Evolutionary conservation across 495 filamentous ascomycete species (phyloP).

Genomic region (Lasiosphaeria ovina): DNA sequence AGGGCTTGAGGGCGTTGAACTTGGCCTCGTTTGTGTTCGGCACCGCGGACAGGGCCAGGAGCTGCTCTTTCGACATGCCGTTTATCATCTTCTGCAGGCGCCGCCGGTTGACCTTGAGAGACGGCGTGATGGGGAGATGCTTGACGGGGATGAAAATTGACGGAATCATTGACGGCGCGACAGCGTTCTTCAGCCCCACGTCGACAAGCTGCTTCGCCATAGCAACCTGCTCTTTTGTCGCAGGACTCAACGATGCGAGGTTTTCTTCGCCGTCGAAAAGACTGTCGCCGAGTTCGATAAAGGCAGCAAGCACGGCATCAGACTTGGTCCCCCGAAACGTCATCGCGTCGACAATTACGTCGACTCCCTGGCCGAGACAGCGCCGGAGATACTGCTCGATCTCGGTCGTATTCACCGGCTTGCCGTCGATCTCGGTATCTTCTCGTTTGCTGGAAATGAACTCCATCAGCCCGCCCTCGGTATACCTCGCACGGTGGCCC

Average conservation of each 20-base stretch:
- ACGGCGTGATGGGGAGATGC: constrained; percentile 41
- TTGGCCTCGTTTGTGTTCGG: constrained; percentile 34
- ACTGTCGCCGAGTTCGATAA: constrained; percentile 45
- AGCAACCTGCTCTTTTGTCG: constrained; percentile 37
- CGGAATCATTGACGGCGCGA: constrained; percentile 38
- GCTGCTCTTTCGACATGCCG: constrained; percentile 38
- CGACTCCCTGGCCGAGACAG: constrained; percentile 44
- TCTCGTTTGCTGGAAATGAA: constrained; percentile 38
- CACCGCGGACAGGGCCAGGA: constrained; percentile 34
- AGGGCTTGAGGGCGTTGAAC: constrained; percentile 36
- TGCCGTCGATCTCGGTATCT: constrained; percentile 30
- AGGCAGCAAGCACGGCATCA: constrained; percentile 39
- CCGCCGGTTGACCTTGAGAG: constrained; percentile 41
- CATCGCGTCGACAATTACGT: constrained; percentile 46
- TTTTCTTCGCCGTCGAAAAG: constrained; percentile 32
- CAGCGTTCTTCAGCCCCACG: constrained; percentile 32
- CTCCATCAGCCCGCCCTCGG: constrained; percentile 43
- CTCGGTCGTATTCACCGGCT: constrained; percentile 35
- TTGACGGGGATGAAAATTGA: constrained; percentile 44
- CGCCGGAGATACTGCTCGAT: constrained; percentile 44
- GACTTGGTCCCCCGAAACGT: constrained; percentile 38
- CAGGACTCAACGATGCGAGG: constrained; percentile 29
- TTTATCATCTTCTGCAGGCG: constrained; percentile 42
- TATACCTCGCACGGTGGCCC: constrained; percentile 44
- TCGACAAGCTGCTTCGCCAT: constrained; percentile 41